A percentile compares a stretch with the other conserved stretches of the same genome.
phyloP scores from a whole-genome alignment of 2,329 filamentous ascomycete species.

The Phaeomoniella chlamydospora region DNA sequence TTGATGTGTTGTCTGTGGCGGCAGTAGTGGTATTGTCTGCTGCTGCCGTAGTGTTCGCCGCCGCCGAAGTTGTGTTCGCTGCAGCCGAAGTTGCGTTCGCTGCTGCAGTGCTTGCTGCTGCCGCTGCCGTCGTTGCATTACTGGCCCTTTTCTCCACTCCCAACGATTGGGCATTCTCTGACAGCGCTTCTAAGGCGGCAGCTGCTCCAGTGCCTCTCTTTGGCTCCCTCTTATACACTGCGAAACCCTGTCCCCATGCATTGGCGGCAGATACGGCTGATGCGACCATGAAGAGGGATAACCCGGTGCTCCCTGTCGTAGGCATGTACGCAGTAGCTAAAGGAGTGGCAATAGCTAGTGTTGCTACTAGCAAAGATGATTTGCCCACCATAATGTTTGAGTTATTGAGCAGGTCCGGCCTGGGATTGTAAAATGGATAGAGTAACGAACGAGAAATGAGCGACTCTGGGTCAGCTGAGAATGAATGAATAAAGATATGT shows the following conservation, averaged over 20 bases:
- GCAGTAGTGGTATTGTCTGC: background rate
- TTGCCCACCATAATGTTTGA: background rate
- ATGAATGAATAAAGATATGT: background rate
- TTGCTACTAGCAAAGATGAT: background rate
- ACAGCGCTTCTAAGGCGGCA: background rate
- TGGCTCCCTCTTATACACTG: background rate
- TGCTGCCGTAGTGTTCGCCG: background rate
- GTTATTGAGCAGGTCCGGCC: background rate
- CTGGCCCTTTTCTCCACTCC: background rate
- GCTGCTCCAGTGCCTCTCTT: background rate
- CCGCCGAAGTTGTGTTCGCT: background rate
- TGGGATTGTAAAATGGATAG: background rate
- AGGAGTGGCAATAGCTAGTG: background rate
- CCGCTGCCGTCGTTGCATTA: background rate
- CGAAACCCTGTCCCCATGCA: background rate
- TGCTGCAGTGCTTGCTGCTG: background rate
- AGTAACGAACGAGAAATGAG: background rate
- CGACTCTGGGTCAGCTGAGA: background rate
- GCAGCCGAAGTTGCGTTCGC: background rate
- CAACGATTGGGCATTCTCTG: background rate
- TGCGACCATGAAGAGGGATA: background rate
- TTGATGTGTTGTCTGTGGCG: background rate
- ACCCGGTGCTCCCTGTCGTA: background rate
- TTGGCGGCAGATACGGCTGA: background rate
- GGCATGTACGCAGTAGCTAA: background rate